Conservation (phyloP, 768 basidiomycete genomes). For the Holtermanniella nyarrowii region DNA sequence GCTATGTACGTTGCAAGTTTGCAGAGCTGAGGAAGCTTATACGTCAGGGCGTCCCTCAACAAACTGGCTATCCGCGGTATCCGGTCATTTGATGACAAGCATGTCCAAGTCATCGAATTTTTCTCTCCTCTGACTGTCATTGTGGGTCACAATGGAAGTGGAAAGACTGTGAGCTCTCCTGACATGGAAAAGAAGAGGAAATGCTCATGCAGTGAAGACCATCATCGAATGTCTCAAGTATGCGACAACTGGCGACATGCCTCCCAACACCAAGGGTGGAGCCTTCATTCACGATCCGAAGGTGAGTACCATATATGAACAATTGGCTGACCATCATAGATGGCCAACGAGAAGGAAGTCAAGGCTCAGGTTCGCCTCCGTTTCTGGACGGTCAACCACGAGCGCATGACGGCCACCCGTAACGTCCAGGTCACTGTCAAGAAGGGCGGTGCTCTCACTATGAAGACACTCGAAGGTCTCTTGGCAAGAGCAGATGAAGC, state of each 20-base stretch:
- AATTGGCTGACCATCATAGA: conserved; percentile 40
- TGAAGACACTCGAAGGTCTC: conserved; percentile 96
- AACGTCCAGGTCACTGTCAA: conserved; percentile 87
- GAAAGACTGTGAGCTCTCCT: conserved; percentile 70
- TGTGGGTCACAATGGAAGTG: conserved; percentile 95
- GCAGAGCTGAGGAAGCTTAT: too few relatives aligned
- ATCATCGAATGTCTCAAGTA: conserved; percentile 99
- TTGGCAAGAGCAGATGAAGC: conserved; percentile 57
- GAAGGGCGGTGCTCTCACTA: conserved; percentile 74
- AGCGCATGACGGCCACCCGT: conserved; percentile 77
- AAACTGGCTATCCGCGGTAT: conserved; percentile 88
- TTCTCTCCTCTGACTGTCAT: conserved; percentile 96
- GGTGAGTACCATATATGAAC: conserved; percentile 11
- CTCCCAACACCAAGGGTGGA: conserved; percentile 94
- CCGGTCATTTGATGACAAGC: conserved; percentile 92
- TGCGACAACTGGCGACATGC: conserved; percentile 94
- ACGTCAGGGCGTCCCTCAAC: conserved; percentile 69
- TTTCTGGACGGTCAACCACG: conserved; percentile 80
- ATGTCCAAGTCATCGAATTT: conserved; percentile 87
- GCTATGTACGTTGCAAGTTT: too few relatives aligned
- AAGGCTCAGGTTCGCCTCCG: conserved; percentile 95
- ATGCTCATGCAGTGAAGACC: too few relatives aligned
- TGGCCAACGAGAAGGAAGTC: conserved; percentile 98
- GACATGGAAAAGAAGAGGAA: neutral
- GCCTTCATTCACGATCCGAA: conserved; percentile 98